Conservation (phyloP, 2,329 filamentous ascomycete genomes). For the Scleromitrula shiraiana region DNA sequence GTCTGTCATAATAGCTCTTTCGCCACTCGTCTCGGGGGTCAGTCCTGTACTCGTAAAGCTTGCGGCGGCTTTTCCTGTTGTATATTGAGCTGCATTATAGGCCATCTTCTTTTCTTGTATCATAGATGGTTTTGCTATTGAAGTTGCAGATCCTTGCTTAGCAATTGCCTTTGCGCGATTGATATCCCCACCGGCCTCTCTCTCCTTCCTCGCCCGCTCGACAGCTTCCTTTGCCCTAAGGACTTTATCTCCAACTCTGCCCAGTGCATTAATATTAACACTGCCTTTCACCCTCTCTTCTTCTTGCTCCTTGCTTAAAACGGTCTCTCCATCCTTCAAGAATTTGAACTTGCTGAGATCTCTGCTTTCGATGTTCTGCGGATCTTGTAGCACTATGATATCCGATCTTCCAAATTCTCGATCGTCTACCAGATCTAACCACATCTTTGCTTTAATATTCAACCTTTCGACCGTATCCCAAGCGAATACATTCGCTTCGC, state of each 20-base stretch:
- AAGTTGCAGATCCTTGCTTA: constrained; percentile 31
- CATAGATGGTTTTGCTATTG: constrained; percentile 33
- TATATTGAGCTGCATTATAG: constrained; percentile 84
- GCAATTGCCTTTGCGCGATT: constrained; percentile 39
- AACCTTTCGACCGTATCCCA: constrained; percentile 93
- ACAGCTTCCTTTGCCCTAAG: constrained; percentile 87
- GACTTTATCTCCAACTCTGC: constrained; percentile 73
- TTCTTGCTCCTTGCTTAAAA: constrained; percentile 62
- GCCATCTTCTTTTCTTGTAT: constrained; percentile 53
- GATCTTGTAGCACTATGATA: constrained; percentile 93
- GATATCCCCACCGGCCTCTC: constrained; percentile 51
- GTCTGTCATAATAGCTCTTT: constrained; percentile 78
- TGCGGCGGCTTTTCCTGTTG: constrained; percentile 82
- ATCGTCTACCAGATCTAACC: constrained; percentile 84
- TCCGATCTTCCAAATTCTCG: constrained; percentile 80
- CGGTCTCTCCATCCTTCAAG: constrained; percentile 69
- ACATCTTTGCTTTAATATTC: constrained; percentile 96
- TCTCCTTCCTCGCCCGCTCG: constrained; percentile 75
- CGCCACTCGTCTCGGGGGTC: constrained; percentile 82
- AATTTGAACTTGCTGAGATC: constrained; percentile 87
- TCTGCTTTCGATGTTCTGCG: constrained; percentile 75
- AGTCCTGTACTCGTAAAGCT: constrained; percentile 93
- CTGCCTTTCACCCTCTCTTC: constrained; percentile 56
- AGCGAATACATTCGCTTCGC: constrained; percentile 89
- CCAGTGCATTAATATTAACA: constrained; percentile 74